Conservation (phyloP, 1,284 basidiomycete species). For the Puccinia horiana region DNA sequence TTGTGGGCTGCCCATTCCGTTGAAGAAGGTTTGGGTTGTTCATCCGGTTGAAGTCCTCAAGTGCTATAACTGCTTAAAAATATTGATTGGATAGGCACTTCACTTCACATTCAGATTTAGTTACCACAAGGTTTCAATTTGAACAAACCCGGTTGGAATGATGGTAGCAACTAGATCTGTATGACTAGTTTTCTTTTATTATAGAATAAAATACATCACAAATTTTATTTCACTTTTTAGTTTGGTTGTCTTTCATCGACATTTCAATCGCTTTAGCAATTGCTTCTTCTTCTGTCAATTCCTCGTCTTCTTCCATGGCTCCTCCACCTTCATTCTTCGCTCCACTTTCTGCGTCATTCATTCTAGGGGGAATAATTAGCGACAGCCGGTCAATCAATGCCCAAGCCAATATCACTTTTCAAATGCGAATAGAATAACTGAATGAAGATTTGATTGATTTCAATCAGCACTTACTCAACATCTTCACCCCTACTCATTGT, state of each 20-base stretch:
- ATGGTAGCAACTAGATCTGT: background rate
- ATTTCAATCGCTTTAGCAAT: slow-evolving; percentile 65
- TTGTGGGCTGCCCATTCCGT: too few species aligned
- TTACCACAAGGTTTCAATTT: background rate
- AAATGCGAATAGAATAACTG: slow-evolving; percentile 51
- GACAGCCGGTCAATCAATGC: slow-evolving; percentile 38
- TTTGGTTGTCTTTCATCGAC: slow-evolving; percentile 38
- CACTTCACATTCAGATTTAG: background rate
- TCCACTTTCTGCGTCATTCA: slow-evolving; percentile 58
- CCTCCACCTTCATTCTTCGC: slow-evolving; percentile 53
- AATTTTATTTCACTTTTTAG: background rate
- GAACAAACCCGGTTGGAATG: background rate
- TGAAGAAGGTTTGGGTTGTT: too few species aligned
- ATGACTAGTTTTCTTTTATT: background rate
- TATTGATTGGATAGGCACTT: too few species aligned
- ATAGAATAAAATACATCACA: background rate
- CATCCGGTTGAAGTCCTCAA: too few species aligned
- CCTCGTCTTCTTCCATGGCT: slow-evolving; percentile 52
- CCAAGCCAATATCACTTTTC: slow-evolving; percentile 58
- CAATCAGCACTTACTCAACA: slow-evolving; percentile 28
- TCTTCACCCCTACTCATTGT: slow-evolving; percentile 54
- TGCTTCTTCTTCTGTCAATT: slow-evolving; percentile 64
- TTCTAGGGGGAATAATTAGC: slow-evolving; percentile 51
- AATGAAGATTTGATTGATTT: slow-evolving; percentile 50
- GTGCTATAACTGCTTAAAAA: too few species aligned